Conservation (phyloP, 192 early-diverging fungal species). For the Powellomyces hirtus region DNA sequence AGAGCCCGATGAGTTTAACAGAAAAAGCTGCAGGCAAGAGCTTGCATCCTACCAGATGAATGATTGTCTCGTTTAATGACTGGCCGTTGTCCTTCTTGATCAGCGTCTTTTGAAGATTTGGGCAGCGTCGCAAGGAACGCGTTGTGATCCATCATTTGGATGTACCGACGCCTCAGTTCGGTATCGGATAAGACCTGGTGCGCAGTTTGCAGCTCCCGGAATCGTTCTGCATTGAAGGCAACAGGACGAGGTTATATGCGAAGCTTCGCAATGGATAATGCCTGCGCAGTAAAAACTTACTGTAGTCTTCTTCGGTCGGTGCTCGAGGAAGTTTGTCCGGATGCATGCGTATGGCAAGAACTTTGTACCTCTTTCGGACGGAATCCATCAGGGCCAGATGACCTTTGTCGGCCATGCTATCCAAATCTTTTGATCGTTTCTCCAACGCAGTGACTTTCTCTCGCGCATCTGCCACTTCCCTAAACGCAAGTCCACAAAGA, state of each 20-base stretch:
- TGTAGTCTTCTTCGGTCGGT: slow-evolving; percentile 31
- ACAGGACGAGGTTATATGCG: too few species aligned
- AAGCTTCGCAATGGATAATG: not conserved
- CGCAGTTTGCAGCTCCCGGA: slow-evolving; percentile 30
- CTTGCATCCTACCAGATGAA: not conserved
- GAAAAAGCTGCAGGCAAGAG: not conserved
- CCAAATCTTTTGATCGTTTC: slow-evolving; percentile 9
- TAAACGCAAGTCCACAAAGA: slow-evolving; percentile 23
- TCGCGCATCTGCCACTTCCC: slow-evolving; percentile 19
- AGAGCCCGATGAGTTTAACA: not conserved
- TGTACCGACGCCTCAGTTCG: slow-evolving; percentile 28
- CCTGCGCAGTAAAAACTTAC: not conserved
- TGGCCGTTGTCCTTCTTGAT: slow-evolving; percentile 26
- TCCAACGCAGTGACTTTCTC: slow-evolving; percentile 23
- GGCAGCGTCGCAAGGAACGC: slow-evolving; percentile 28
- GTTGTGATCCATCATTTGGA: slow-evolving; percentile 33
- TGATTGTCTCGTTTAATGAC: slow-evolving; percentile 24
- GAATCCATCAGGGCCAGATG: slow-evolving; percentile 22
- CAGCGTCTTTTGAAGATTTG: slow-evolving; percentile 19
- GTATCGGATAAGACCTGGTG: slow-evolving; percentile 28
- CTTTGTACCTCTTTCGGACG: slow-evolving; percentile 24
- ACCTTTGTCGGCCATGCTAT: slow-evolving; percentile 3
- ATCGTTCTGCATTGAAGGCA: slow-evolving; percentile 5
- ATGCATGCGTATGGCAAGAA: slow-evolving; percentile 20
- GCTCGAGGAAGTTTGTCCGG: slow-evolving; percentile 22